phyloP scores from a whole-genome alignment of 1,284 basidiomycete genomes.

The Ganoderma leucocontextum region DNA sequence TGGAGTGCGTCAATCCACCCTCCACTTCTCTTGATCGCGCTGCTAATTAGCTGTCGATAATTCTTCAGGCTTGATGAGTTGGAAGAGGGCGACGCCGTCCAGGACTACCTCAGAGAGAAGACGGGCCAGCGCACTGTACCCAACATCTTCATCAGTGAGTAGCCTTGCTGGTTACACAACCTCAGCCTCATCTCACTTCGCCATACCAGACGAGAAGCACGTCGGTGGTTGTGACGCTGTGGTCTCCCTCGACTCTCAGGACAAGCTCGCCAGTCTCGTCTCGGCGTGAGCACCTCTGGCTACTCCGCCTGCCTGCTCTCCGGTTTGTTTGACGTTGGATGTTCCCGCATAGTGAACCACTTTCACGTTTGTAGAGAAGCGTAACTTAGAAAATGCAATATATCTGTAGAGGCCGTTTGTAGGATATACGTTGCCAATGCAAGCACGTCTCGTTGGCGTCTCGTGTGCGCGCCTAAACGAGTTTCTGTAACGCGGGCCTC shows the following conservation, averaged over 20 bases:
- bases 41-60: not conserved
- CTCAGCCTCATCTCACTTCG: not conserved
- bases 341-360: not conserved
- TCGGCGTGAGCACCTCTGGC: constrained; percentile 36
- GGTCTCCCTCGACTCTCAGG: constrained; percentile 38
- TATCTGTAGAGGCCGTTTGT: not conserved
- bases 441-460: not conserved
- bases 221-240: constrained; percentile 53
- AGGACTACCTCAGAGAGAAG: constrained; percentile 65
- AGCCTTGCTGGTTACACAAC: not conserved
- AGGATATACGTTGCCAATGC: too few species aligned
- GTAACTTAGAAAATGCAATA: not conserved
- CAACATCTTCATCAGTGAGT: constrained; percentile 74
- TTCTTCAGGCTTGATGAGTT: constrained; percentile 50
- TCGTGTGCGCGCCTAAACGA: not conserved
- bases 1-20: constrained; percentile 58
- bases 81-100: constrained; percentile 65
- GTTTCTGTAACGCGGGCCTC: not conserved
- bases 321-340: not conserved
- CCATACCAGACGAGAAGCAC: constrained; percentile 56
- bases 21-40: not conserved
- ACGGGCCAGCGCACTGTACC: constrained; percentile 72
- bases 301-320: not conserved
- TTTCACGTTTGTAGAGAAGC: constrained; percentile 6
- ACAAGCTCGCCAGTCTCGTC: constrained; percentile 41